A percentile compares a stretch with the other conserved stretches of the same genome.
These are phyloP conservation scores for Cystobasidium tubakii DNA, from an alignment of 768 basidiomycete genomes.

Conservation along the genomic window DNA sequence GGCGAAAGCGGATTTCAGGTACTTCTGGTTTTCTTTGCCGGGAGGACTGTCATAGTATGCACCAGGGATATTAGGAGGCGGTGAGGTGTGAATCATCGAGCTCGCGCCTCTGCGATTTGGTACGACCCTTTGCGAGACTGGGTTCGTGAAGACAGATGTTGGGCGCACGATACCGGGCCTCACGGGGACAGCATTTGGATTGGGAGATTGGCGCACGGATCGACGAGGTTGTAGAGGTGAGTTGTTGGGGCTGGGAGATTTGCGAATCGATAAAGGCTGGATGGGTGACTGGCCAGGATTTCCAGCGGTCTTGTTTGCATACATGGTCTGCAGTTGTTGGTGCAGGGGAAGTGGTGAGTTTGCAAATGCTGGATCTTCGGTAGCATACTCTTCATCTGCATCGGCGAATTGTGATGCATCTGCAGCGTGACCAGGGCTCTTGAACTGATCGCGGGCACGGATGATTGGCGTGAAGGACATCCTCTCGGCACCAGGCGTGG, in stretches of 20 bases:
- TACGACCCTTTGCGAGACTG: constrained; percentile 9
- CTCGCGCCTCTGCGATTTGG: constrained; percentile 4
- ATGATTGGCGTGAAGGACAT: constrained; percentile 33
- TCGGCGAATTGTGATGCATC: constrained; percentile 44
- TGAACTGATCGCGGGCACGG: constrained; percentile 22
- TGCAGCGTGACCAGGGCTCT: neutral
- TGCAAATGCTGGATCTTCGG: neutral
- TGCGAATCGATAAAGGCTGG: constrained; percentile 22
- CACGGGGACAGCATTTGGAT: neutral
- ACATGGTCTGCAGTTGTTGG: constrained; percentile 20
- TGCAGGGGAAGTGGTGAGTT: neutral
- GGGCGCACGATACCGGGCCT: constrained; percentile 28
- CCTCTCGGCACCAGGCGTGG: constrained; percentile 19
- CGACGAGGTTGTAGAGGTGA: constrained; percentile 23
- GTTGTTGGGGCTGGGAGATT: neutral
- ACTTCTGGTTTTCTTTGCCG: constrained; percentile 34
- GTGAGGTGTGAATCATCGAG: constrained; percentile 25
- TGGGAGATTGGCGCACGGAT: constrained; percentile 27
- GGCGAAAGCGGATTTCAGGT: neutral
- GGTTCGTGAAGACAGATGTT: constrained; percentile 30
- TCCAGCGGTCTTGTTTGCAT: neutral
- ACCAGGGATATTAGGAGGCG: constrained; percentile 12
- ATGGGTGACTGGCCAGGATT: constrained; percentile 2
- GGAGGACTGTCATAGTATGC: constrained; percentile 20
- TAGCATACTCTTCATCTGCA: constrained; percentile 45